Conservation (phyloP, 306 rosid genomes). For the Pyrus pyrifolia region DNA sequence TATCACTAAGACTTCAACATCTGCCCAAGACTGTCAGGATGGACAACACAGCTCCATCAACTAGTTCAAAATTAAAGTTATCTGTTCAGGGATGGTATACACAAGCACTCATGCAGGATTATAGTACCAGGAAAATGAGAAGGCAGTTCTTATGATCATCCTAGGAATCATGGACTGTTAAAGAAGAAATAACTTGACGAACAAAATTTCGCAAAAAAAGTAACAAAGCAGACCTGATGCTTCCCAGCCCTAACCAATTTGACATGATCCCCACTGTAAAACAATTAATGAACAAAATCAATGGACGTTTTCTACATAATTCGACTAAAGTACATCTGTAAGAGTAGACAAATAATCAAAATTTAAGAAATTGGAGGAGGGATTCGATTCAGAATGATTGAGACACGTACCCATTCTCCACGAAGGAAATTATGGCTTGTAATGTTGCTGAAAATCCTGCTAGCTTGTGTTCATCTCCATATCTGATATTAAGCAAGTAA, state of each 20-base stretch:
- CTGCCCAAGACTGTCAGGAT: neutral
- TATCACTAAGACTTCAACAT: neutral
- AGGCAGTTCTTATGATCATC: conserved; percentile 1
- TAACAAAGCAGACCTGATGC: conserved; percentile 63
- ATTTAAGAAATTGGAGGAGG: neutral
- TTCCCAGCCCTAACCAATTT: conserved; percentile 84
- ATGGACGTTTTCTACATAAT: conserved; percentile 8
- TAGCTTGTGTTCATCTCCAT: conserved; percentile 93
- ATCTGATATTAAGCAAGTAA: conserved; percentile 36
- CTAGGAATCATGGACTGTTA: neutral
- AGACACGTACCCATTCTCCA: conserved; percentile 70
- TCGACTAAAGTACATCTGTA: neutral
- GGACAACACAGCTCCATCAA: neutral
- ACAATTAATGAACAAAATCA: conserved; percentile 6
- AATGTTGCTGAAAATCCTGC: conserved; percentile 97
- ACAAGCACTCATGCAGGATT: neutral
- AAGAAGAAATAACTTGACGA: neutral
- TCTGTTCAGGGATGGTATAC: neutral
- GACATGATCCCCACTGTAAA: conserved; percentile 74
- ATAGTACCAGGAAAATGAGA: neutral
- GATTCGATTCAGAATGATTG: conserved; percentile 18
- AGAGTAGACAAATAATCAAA: neutral
- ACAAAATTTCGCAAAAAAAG: conserved; percentile 16
- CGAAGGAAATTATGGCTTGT: conserved; percentile 95
- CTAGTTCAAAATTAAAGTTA: neutral